Base-by-base conservation (phyloP, 768 basidiomycete species). In the Thelephora ganbajun region DNA sequence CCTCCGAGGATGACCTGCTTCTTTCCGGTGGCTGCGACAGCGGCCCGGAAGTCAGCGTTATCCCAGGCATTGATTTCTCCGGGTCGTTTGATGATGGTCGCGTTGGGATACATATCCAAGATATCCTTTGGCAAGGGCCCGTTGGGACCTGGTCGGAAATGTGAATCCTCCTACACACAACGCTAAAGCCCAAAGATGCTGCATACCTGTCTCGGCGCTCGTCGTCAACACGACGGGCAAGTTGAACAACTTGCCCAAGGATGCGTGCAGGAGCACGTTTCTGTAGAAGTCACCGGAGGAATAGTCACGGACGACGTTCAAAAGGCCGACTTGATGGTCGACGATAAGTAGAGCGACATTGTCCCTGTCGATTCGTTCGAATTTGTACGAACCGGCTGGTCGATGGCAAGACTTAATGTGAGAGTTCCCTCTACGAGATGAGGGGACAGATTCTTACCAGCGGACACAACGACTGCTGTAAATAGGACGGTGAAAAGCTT, bases 21-120 rank as follows among this genome's bases (percentile, higher is more conserved):
- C 57, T 71, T 72, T 7, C 70, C 71, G 6, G 71, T 71, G 1
- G 70, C 69, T 41, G 63, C 56, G 13, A 74, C 69, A 16, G 72
- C 72, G 1, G 58, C 59, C 35, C 67, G 61, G 63, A 74, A 72
- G 47, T 71, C 70, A 5, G 58, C 48, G 54, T 70, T 73, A 53
- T 74, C 71, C 73, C 73, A 74, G 7, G 73, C 72, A 47, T 74
- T 59, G 12, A 74, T 72, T 54, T 74, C 70, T 2, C 70, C 73
- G 20, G 67, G 57, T 13, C 73, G 63, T 57, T 67, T 69, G 61
- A 73, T 68, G 50, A 65, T 55, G 12, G 70, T 62, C 0, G 69
- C 69, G 45, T 68, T 54, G 1, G 69, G 68, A 48, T 73, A 67
- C 68, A 73, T 66, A 1, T 61, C 66, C 13, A 65, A 22, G 33